Base-by-base conservation (phyloP, 768 basidiomycete genomes). In the Goffeauzyma gilvescens region DNA sequence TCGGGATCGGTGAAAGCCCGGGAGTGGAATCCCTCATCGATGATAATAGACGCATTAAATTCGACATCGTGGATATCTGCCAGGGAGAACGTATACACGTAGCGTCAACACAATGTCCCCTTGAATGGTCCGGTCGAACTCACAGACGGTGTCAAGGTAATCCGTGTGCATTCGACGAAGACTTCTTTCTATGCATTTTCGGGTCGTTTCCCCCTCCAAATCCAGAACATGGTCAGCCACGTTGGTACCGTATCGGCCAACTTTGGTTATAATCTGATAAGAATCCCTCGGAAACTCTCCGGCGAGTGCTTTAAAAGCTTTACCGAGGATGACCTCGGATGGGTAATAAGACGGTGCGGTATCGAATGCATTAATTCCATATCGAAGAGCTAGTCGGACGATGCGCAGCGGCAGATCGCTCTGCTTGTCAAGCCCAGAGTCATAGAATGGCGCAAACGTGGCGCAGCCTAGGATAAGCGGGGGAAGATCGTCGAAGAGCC, bases 341-440 rank as follows among this genome's bases (percentile, higher is more conserved):
- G 64, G 64, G 35, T 65, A 60, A 46, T 65, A 65, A 28, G 45
- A 49, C n/a, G 61, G 61, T 25, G 61, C 61, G 50, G 64, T 65
- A 28, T 65, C 64, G 37, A 65, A 62, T 24, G 61, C 62, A 9
- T 43, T 58, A 38, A 64, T 60, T 8, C 64, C 64, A 34, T 54
- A 55, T 32, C 52, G 28, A 25, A 65, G 48, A 7, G 64, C 62
- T 5, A 62, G 41, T 7, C 61, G 44, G 13, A 62, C 53, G 6
- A 58, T 48, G 22, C 61, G 40, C 14, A 63, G 34, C n/a, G 61
- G 60, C 22, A 57, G 35, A 27, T 42, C 35, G 37, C 14, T 42
- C 41, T 14, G 5, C 22, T 53, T 36, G 37, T 54, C 40, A n/a
- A n/a, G n/a, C n/a, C n/a, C n/a, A n/a, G n/a, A n/a, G 22, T 46